These are phyloP conservation scores for Solanum piurae DNA, from an alignment of 257 asterid species.

Conservation along the genomic window DNA sequence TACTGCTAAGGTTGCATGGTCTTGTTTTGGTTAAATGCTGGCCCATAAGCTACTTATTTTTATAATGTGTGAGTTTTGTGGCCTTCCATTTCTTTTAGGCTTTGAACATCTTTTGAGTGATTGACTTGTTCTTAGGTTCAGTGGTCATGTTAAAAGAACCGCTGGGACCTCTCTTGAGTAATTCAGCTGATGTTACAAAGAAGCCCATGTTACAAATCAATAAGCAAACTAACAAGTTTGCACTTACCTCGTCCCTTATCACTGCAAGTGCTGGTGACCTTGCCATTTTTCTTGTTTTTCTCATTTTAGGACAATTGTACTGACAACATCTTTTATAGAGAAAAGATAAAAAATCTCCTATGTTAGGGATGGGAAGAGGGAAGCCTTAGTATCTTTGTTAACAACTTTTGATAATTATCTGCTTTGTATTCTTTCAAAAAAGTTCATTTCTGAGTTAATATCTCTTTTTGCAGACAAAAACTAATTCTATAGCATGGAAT, in stretches of 20 bases:
- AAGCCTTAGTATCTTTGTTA: neutral
- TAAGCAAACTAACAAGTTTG: neutral
- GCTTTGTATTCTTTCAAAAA: neutral
- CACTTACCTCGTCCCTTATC: neutral
- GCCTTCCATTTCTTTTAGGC: neutral
- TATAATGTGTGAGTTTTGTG: neutral
- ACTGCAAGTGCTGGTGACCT: neutral
- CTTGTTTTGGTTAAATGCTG: neutral
- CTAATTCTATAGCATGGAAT: conserved; percentile 89
- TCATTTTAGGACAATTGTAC: neutral
- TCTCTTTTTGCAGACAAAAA: conserved; percentile 53
- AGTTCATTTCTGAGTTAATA: neutral
- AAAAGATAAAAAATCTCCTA: neutral
- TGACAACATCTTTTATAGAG: neutral
- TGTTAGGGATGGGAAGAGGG: neutral
- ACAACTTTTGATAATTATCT: neutral
- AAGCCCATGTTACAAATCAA: neutral
- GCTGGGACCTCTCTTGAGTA: neutral
- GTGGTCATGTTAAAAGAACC: neutral
- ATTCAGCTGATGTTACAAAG: neutral
- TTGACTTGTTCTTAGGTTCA: neutral
- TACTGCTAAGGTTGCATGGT: neutral
- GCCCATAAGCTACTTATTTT: neutral
- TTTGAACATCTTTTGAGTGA: neutral
- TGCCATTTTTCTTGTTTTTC: neutral